Conservation (phyloP, 1,284 basidiomycete genomes). For the Fomes fomentarius region DNA sequence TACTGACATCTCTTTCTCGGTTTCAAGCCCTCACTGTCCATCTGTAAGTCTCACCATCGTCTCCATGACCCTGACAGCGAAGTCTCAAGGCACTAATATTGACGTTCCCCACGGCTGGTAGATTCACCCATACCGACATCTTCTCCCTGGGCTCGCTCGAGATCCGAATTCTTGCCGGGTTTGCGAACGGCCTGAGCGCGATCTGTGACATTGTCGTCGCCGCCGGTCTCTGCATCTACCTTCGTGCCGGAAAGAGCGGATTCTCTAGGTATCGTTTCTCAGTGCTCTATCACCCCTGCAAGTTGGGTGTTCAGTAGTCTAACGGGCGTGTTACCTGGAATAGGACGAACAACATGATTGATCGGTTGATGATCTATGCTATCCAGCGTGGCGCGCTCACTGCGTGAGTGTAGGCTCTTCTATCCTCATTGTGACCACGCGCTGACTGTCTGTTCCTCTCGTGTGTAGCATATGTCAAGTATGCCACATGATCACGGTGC, state of each 20-base stretch:
- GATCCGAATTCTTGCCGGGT: not conserved
- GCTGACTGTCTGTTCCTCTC: too few species aligned
- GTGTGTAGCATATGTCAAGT: not conserved
- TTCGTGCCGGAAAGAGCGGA: not conserved
- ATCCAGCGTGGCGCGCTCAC: not conserved
- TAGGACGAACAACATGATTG: not conserved
- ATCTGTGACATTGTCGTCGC: not conserved
- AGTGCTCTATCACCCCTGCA: too few species aligned
- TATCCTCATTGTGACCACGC: too few species aligned
- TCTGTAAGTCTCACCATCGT: too few species aligned
- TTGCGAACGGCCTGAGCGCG: not conserved
- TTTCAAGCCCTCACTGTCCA: not conserved
- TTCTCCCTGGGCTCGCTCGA: not conserved
- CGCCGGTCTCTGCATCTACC: not conserved
- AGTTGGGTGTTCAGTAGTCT: too few species aligned
- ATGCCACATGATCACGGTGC: not conserved
- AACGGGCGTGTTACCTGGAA: too few species aligned
- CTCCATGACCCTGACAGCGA: too few species aligned
- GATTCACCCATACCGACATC: not conserved
- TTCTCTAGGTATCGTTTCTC: not conserved
- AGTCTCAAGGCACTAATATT: not conserved
- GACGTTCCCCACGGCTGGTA: not conserved
- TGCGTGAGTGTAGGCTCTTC: not conserved
- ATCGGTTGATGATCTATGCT: not conserved
- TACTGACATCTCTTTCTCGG: too few species aligned